Evolutionary conservation across 352 stramenopile genomes (phyloP), one percentile per base, ranked within the genome.

Genomic region (Globisporangium takayamanum): DNA sequence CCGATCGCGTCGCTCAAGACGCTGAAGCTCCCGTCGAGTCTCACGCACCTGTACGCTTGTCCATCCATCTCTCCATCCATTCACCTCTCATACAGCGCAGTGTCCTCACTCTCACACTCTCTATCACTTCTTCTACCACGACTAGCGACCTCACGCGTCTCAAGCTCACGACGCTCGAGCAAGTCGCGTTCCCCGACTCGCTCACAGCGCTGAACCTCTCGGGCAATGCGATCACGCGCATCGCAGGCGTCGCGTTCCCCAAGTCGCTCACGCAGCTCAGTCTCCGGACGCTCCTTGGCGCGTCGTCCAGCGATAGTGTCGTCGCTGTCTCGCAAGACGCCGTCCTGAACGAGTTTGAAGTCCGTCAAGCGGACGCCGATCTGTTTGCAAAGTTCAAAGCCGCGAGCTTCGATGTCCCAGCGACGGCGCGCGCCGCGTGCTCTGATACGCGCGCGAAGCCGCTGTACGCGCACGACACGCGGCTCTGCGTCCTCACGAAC

Each of bases 401-500:
- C 26, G 11, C 49, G 28, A 3, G 25, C 2, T 64, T 64, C 37
- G 47, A 64, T 36, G 59, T 64, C n/a, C 30, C 51, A 3, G 20
- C 30, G 33, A 55, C 47, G 11, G 25, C 36, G 22, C 50, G 39
- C 2, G 5, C 25, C 42, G 42, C 55, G n/a, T 81, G 73, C 54
- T 74, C 70, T 28, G 70, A 79, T 50, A 65, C 58, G n/a, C 16
- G 52, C 3, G 72, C 72, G 2, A 53, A 67, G n/a, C 66, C 50
- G n/a, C 59, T 55, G 15, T 77, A 74, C 44, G 70, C 79, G 39
- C 50, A 69, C 20, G 50, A 77, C 39, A 79, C 73, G 18, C 55
- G 79, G 65, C 56, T 81, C 1, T 81, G 70, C 45, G 70, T 79
- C 25, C 50, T 81, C 26, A 12, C 68, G n/a, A 66, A 81, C 51